Evolutionary conservation across 179 eudicot species (phyloP), one percentile per base, ranked within the genome.

Genomic region (Heliamphora pulchella): DNA sequence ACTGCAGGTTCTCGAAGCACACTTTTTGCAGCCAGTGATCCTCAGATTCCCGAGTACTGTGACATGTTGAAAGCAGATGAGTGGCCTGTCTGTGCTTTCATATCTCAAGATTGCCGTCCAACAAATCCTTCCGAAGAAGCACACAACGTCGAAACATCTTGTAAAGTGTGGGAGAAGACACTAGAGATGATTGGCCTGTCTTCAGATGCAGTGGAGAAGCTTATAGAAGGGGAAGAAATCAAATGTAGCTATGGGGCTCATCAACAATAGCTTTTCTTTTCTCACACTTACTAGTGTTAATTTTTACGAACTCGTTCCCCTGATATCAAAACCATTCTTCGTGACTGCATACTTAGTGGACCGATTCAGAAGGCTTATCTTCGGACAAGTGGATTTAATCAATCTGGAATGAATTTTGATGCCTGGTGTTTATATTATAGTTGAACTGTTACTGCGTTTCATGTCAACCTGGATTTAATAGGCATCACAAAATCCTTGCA

Each of bases 71-170:
- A 83, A 90, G 84, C 95, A 6, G 98, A 95, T 70, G 97, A 95
- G 41, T 95, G 97, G 97, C 97, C 97, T 6, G 92, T 91, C 0
- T 93, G 95, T 43, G 97, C 98, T 74, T 95, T 83, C 86, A 82
- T 95, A 79, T 88, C 91, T 81, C 94, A 88, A 62, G 98, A 95
- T 83, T 95, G 98, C 54, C 93, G 93, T 51, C 98, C 98, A 4
- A 77, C 97, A 83, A 95, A 93, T 79, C 88, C 98, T 78, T 91
- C 98, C 0, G 95, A 95, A 86, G 98, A 95, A 86, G 90, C 98
- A 18, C 98, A 93, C 85, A 89, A 89, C 80, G 66, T 85, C 2
- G 90, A 89, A 84, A 95, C 97, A 74, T 81, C 92, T 47, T 80
- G 66, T 15, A 77, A 76, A 85, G 91, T 93, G 54, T 95, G 98